Evolutionary conservation across 2,329 filamentous ascomycete species (phyloP), one percentile per base, ranked within the genome.

Genomic region (Nothophaeocryptopus gaeumannii): DNA sequence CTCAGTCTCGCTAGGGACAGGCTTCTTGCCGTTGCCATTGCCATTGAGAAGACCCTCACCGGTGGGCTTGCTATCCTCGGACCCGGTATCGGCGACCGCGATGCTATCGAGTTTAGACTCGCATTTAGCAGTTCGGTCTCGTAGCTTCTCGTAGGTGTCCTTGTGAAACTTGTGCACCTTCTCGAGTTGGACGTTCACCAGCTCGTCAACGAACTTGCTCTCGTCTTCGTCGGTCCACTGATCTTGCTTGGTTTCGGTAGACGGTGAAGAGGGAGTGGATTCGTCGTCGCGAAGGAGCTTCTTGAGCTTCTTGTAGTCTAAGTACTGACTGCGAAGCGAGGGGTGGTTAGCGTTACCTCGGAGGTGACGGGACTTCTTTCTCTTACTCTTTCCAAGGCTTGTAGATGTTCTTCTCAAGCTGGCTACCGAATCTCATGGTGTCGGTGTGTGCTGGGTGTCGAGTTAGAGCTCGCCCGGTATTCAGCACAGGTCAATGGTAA

Each of bases 301-400:
- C 79, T 97, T 97, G 59, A 99, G 84, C 79, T 92, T 96, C 63
- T 81, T 76, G 72, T 99, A 99, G 75, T 97, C 91, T 67, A 99
- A 89, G 76, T 99, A 97, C 66, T 95, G 20, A 26, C 20, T 26
- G 20, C 20, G 20, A 26, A 26, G 20, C 20, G 20, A 26, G 7
- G 20, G 20, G 20, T 7, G 20, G 7, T 26, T 26, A 26, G 20
- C 20, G 20, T 4, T 26, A 26, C 20, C 20, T 26, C 20, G 20
- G 20, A 26, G 20, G 20, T 26, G 20, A 26, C 20, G 20, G 20
- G 20, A 26, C 20, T 7, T 26, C 20, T 26, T 26, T 26, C 20
- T 26, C 20, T 26, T 26, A 26, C 20, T 26, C 20, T 26, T 26
- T 26, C 20, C 20, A 26, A 26, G 20, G 20, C 20, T 26, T 26